Evolutionary conservation across 2,329 filamentous ascomycete species (phyloP), one percentile per base, ranked within the genome.

Genomic region (Didymella sp.): DNA sequence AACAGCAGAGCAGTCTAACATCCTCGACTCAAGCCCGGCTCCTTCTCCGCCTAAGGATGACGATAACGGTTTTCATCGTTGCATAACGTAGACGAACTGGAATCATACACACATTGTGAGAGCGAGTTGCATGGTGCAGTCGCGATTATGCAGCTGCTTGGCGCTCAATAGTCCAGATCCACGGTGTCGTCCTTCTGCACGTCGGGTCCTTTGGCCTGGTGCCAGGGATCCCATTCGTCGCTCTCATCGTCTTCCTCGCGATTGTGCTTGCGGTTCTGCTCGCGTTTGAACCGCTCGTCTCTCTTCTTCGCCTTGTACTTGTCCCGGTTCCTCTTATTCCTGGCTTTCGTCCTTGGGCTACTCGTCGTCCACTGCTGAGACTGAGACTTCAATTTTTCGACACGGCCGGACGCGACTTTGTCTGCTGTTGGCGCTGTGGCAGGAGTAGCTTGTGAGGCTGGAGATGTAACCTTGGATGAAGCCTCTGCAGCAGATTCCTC

Each of bases 21-120:
- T 57, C 49, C 51, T 54, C 56, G 53, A 62, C 67, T 70, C 67
- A 68, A 69, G 62, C 55, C 58, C 21, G 43, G 41, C 55, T 35
- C 56, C 47, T 58, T 68, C 69, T 96, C 88, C 85, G 92, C 82
- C 91, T 96, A 96, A 96, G 92, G 92, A 96, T 96, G 92, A 96
- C 91, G 89, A 92, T 93, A 92, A 84, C 80, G 77, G 76, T 82
- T 92, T 87, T 95, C 92, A 94, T 96, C 92, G 94, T 89, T 72
- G 60, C 57, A 64, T 27, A 25, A 30, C 2, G 31, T 53, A 24
- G 37, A 42, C 24, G 21, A 31, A 53, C 52, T 38, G 56, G 37
- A 42, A 47, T 21, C 8, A 9, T 19, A 63, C 62, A 43, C 28
- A 46, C 38, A 17, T 43, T 28, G 8, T 7, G 13, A n/a, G 8